Conservation (phyloP, 148 eudicot species). For the Heliosperma pusillum region DNA sequence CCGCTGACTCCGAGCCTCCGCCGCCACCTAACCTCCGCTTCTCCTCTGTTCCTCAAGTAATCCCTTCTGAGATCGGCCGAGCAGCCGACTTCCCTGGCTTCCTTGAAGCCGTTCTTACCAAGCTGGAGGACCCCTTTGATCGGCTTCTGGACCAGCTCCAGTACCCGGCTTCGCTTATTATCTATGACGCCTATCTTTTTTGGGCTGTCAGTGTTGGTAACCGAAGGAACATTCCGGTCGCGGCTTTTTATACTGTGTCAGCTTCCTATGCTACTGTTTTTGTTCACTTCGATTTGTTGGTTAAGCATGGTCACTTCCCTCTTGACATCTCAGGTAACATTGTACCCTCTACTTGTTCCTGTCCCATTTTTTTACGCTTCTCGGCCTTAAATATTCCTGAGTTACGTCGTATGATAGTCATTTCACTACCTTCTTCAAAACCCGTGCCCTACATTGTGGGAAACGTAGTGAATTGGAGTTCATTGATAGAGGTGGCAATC, state of each 20-base stretch:
- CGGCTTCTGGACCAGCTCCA: conserved; percentile 41
- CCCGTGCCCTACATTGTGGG: neutral
- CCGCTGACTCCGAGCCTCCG: conserved; percentile 19
- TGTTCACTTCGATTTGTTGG: conserved; percentile 34
- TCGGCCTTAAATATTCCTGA: too few species aligned
- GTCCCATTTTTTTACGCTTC: neutral
- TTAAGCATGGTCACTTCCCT: conserved; percentile 36
- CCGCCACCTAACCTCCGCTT: conserved; percentile 32
- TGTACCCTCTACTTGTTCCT: neutral
- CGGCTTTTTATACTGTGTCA: conserved; percentile 35
- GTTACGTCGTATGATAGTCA: neutral
- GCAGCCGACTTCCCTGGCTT: conserved; percentile 37
- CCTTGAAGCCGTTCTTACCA: conserved; percentile 32
- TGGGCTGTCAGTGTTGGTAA: conserved; percentile 46
- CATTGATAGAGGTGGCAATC: too few species aligned
- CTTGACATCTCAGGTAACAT: conserved; percentile 35
- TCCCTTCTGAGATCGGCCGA: conserved; percentile 52
- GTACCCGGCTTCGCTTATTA: conserved; percentile 27
- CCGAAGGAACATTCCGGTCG: conserved; percentile 49
- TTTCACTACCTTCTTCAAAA: neutral
- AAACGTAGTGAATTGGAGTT: neutral
- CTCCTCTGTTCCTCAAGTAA: conserved; percentile 49
- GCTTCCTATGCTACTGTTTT: conserved; percentile 34
- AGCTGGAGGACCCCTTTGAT: conserved; percentile 49
- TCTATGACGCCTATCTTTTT: conserved; percentile 36